phyloP scores from a whole-genome alignment of 164 flowering plant genomes.

The Chimonanthus praecox region DNA sequence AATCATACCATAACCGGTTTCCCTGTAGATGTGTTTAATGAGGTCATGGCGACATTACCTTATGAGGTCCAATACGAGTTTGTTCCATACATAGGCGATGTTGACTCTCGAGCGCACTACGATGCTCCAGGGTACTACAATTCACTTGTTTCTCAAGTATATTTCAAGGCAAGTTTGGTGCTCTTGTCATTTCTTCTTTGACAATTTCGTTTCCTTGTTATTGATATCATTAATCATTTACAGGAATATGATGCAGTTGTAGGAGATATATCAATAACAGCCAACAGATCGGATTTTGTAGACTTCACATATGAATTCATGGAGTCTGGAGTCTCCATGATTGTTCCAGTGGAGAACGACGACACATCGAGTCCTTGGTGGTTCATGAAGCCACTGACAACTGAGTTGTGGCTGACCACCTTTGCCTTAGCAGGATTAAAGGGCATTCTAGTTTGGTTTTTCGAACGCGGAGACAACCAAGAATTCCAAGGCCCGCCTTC shows the following conservation, averaged over 20 bases:
- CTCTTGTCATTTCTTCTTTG: neutral
- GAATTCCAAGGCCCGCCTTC: constrained; percentile 9
- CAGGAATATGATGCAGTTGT: constrained; percentile 11
- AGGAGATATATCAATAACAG: constrained; percentile 9
- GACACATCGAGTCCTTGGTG: constrained; percentile 1
- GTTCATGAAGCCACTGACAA: constrained; percentile 10
- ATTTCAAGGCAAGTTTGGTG: constrained; percentile 21
- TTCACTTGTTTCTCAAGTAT: constrained; percentile 35
- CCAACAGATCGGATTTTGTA: constrained; percentile 6
- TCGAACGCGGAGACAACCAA: constrained; percentile 3
- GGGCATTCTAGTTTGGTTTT: constrained; percentile 9
- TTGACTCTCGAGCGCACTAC: neutral
- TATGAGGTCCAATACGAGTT: neutral
- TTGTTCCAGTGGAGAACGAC: constrained; percentile 2
- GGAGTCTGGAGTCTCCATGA: constrained; percentile 7
- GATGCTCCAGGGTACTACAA: constrained; percentile 24
- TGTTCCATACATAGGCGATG: neutral
- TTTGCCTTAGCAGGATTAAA: neutral
- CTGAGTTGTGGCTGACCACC: constrained; percentile 11
- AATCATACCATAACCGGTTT: neutral
- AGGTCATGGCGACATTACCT: neutral
- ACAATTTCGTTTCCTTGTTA: neutral
- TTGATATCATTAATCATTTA: neutral
- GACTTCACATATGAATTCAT: constrained; percentile 10
- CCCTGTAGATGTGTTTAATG: constrained; percentile 1